Percentiles rank a stretch among this genome's conserved stretches.
Conservation (phyloP, 2,329 filamentous ascomycete genomes). For the Xylaria sp. region DNA sequence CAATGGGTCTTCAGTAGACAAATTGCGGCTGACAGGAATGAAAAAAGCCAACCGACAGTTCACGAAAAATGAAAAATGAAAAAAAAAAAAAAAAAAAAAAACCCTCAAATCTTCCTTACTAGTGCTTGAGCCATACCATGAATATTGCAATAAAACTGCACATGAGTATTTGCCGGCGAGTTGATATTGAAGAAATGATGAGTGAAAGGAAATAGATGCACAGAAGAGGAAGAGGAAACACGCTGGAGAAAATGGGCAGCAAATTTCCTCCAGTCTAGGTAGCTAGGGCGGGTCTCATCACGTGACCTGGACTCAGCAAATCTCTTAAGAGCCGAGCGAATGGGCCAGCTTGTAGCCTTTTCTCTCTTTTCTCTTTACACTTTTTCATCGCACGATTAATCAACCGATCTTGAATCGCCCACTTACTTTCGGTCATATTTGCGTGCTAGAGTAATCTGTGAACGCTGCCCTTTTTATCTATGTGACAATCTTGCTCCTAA, state of each 20-base stretch:
- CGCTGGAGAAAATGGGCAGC: not conserved
- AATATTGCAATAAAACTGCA: not conserved
- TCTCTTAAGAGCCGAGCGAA: conserved; percentile 5
- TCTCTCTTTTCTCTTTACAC: conserved; percentile 56
- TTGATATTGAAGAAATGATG: conserved; percentile 14
- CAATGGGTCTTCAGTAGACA: not conserved
- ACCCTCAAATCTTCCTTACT: conserved; percentile 10
- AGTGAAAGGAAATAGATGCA: not conserved
- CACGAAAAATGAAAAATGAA: not conserved
- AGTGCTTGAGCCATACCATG: not conserved
- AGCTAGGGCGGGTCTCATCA: conserved; percentile 24
- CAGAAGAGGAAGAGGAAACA: conserved; percentile 1
- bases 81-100: not conserved
- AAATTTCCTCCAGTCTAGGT: conserved; percentile 20
- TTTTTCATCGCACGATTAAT: conserved; percentile 66
- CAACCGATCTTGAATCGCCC: conserved; percentile 64
- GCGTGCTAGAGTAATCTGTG: conserved; percentile 64
- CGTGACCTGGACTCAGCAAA: conserved; percentile 23
- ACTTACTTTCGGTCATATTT: conserved; percentile 71
- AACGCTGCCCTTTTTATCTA: conserved; percentile 43
- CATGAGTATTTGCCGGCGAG: not conserved
- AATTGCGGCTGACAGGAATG: not conserved
- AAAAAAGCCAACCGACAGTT: not conserved
- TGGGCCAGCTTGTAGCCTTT: not conserved
- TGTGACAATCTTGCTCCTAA: conserved; percentile 40